These are phyloP conservation scores for Rhazya stricta DNA, from an alignment of 257 asterid species.

Conservation along the genomic window DNA sequence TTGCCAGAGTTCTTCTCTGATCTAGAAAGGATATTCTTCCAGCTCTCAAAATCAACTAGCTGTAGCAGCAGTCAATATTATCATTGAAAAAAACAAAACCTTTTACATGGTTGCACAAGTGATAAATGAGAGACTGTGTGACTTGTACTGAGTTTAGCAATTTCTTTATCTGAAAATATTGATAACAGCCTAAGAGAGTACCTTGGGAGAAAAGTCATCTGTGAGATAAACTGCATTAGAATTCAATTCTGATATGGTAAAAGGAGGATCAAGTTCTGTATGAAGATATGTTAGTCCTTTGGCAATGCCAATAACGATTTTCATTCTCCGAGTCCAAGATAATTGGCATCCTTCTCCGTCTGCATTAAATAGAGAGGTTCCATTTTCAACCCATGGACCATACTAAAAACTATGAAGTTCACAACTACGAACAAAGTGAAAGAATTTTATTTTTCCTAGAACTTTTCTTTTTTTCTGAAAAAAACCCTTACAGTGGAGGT, in stretches of 20 bases:
- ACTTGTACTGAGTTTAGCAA: neutral
- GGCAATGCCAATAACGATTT: conserved; percentile 75
- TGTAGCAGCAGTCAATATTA: conserved; percentile 28
- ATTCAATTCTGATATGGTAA: conserved; percentile 75
- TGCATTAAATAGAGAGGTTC: conserved; percentile 24
- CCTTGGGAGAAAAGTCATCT: conserved; percentile 97
- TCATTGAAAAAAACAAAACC: neutral
- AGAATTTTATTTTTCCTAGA: too few species aligned
- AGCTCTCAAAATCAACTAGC: conserved; percentile 94
- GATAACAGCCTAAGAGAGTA: conserved; percentile 11
- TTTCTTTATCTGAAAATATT: neutral
- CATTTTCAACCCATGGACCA: conserved; percentile 7
- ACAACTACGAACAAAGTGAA: neutral
- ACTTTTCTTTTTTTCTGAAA: too few species aligned
- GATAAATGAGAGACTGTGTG: neutral
- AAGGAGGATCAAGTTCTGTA: conserved; percentile 79
- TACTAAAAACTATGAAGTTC: neutral
- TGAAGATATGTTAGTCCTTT: conserved; percentile 82
- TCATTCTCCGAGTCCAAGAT: conserved; percentile 97
- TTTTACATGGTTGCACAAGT: neutral
- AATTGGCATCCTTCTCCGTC: conserved; percentile 92
- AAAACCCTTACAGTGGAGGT: conserved; percentile 76
- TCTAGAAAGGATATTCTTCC: conserved; percentile 75
- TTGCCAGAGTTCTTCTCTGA: conserved; percentile 75
- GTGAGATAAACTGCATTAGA: conserved; percentile 83